A percentile compares a stretch with the other conserved stretches of the same genome.
Conservation (phyloP, 116 monocot species). For the Cymodocea nodosa region DNA sequence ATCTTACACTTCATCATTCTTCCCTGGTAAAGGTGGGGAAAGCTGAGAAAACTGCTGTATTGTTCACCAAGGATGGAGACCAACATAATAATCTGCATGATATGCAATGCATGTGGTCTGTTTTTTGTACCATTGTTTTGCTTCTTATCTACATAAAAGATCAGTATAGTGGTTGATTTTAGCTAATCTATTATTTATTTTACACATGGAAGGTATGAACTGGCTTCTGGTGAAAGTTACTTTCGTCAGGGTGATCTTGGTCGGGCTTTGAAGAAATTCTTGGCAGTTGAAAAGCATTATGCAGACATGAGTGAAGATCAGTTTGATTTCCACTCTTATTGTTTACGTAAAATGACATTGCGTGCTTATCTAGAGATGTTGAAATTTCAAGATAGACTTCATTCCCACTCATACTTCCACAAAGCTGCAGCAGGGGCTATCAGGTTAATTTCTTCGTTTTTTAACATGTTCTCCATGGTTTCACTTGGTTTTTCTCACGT, state of each 20-base stretch:
- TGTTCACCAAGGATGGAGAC: constrained; percentile 98
- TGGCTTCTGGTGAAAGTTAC: constrained; percentile 94
- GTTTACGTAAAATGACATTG: constrained; percentile 94
- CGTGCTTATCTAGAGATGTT: constrained; percentile 90
- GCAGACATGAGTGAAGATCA: constrained; percentile 94
- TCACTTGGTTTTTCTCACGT: too few relatives aligned
- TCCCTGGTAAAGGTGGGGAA: constrained; percentile 45
- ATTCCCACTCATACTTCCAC: constrained; percentile 84
- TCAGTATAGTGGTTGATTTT: not conserved
- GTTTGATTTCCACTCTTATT: constrained; percentile 98
- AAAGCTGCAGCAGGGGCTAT: constrained; percentile 89
- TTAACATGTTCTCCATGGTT: too few relatives aligned
- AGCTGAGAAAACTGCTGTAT: constrained; percentile 88
- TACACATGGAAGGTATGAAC: constrained; percentile 62
- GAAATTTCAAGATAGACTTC: constrained; percentile 88
- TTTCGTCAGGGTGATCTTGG: constrained; percentile 89
- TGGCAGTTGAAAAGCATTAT: constrained; percentile 97
- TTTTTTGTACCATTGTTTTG: constrained; percentile 6
- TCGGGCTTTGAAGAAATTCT: constrained; percentile 76
- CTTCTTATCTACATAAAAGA: not conserved
- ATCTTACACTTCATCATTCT: not conserved
- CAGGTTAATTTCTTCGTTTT: constrained; percentile 28
- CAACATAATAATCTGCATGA: constrained; percentile 98
- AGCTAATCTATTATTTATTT: not conserved
- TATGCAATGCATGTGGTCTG: constrained; percentile 99